Conservation (phyloP, 257 asterid genomes). For the Nicotiana paniculata region DNA sequence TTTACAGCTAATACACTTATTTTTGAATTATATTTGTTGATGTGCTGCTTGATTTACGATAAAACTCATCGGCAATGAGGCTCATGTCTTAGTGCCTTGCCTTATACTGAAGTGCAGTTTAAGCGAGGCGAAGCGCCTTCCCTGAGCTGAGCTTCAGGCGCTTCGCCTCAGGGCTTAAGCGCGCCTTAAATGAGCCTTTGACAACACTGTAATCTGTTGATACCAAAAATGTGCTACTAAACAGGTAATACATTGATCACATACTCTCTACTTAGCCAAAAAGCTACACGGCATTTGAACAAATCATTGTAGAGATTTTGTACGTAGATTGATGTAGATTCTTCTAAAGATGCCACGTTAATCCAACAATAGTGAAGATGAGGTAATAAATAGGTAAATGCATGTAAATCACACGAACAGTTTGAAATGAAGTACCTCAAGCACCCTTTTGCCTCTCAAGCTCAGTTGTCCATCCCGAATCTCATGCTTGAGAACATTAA, state of each 20-base stretch:
- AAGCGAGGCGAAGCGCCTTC: too few species aligned
- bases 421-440: constrained; percentile 22
- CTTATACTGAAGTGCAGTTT: too few species aligned
- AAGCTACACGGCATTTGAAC: not conserved
- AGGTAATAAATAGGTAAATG: not conserved
- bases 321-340: not conserved
- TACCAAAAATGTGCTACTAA: not conserved
- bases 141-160: too few species aligned
- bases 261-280: not conserved
- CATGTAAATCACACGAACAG: not conserved
- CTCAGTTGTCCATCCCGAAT: constrained; percentile 36
- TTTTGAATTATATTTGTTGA: too few species aligned
- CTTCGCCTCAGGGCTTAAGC: too few species aligned
- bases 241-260: not conserved
- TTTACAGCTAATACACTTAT: too few species aligned
- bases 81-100: too few species aligned
- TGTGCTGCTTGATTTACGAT: too few species aligned
- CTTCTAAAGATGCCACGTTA: not conserved
- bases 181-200: too few species aligned
- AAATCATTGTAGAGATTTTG: not conserved
- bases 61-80: too few species aligned
- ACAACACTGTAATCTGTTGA: not conserved
- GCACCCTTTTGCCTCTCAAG: constrained; percentile 31
- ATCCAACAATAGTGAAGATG: not conserved
- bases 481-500: constrained; percentile 35